A percentile compares a stretch with the other conserved stretches of the same genome.
These are phyloP conservation scores for Jacaranda mimosifolia DNA, from an alignment of 257 asterid species.

Conservation along the genomic window DNA sequence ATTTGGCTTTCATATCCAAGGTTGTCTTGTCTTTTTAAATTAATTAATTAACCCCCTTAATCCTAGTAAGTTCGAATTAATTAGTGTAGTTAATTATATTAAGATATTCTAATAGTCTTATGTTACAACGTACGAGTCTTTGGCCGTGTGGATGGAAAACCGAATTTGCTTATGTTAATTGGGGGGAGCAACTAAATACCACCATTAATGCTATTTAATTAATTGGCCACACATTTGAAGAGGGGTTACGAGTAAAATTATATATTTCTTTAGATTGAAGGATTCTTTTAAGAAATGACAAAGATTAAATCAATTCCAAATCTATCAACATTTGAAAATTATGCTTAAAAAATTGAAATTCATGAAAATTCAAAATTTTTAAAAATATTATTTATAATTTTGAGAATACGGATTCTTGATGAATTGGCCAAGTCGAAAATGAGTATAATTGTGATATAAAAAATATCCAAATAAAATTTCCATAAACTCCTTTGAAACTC, in stretches of 20 bases:
- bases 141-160: conserved; percentile 17
- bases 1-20: conserved; percentile 31
- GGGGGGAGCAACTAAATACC: not conserved
- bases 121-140: conserved; percentile 16
- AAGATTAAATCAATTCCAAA: no score
- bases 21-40: conserved; percentile 36
- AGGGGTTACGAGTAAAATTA: conserved; percentile 23
- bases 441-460: no score
- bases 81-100: conserved; percentile 23
- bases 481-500: no score
- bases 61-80: conserved; percentile 23
- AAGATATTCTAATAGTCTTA: not conserved
- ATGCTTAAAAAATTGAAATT: no score
- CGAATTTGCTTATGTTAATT: conserved; percentile 2
- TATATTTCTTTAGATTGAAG: no score
- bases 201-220: not conserved
- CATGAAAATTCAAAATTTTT: no score
- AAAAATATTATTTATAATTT: no score
- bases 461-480: no score
- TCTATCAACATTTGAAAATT: no score
- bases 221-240: not conserved
- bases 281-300: no score
- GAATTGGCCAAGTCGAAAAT: no score
- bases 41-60: not conserved
- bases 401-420: no score